Evolutionary conservation across 2,329 filamentous ascomycete genomes (phyloP).

Genomic region (Aspergillus pseudoviridinutans): DNA sequence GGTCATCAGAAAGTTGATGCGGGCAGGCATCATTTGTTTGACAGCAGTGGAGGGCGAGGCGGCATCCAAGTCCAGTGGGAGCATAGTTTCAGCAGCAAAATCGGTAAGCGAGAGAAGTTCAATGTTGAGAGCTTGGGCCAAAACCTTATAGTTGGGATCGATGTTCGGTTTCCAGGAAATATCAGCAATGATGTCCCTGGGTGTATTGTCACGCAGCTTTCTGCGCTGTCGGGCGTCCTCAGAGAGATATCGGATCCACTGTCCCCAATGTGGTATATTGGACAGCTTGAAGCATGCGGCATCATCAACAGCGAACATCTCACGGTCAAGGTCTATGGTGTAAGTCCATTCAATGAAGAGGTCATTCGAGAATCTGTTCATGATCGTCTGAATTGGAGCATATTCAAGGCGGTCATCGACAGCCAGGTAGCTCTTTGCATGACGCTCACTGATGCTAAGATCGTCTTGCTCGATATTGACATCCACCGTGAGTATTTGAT

Average conservation of each 20-base stretch:
- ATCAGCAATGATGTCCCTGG: conserved; percentile 8
- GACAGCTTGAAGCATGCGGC: conserved; percentile 6
- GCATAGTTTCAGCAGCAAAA: background rate
- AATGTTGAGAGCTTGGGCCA: background rate
- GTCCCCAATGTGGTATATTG: conserved; percentile 4
- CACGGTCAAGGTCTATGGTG: conserved; percentile 16
- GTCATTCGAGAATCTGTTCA: background rate
- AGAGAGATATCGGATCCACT: conserved; percentile 10
- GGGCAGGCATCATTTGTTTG: background rate
- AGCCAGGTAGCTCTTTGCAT: conserved; percentile 8
- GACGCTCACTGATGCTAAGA: conserved; percentile 1
- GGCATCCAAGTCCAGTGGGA: background rate
- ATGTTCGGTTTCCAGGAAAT: conserved; percentile 5
- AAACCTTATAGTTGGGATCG: background rate
- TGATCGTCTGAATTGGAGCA: conserved; percentile 5
- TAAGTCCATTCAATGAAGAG: conserved; percentile 13
- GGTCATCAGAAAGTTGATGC: conserved; percentile 4
- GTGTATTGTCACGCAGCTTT: conserved; percentile 1
- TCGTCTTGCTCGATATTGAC: background rate
- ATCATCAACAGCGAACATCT: conserved; percentile 13
- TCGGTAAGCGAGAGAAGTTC: background rate
- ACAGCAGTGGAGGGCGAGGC: background rate
- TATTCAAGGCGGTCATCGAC: conserved; percentile 11
- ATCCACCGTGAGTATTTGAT: conserved; percentile 8
- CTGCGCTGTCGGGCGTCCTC: conserved; percentile 3